Base-by-base conservation (phyloP, 1,139 yeast species). In the Magnusiomyces sp. region DNA sequence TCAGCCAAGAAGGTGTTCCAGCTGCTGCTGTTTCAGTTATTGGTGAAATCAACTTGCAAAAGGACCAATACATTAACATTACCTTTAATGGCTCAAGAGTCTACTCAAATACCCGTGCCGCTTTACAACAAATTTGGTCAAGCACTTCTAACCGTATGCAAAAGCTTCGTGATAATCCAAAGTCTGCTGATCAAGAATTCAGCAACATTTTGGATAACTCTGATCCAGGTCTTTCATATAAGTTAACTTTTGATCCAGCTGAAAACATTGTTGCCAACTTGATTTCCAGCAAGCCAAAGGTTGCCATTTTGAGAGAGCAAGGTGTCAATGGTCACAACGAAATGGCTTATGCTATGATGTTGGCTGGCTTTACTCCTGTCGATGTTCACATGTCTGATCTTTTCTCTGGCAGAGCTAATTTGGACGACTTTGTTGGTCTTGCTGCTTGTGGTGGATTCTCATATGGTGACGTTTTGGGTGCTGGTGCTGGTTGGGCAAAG, bases 381-480 rank as follows among this genome's bases (percentile, higher is more conserved):
- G 99, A 94, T 69, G 95, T 94, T 41, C 97, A 95, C 66, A 92
- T 94, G 98, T 80, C 95, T 14, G 99, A 94, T 66, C 77, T 94
- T 53, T 72, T 90, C 56, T 71, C 76, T 40, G 95, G 95, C 41
- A 75, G 73, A 60, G 83, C 84, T 40, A 68, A 80, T n/a, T 75
- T 94, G 58, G 81, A 79, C 60, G 83, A 80, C 46, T 94, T 92
- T 68, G 88, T 83, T 46, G 99, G 99, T 55, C 62, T 94, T 52
- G 98, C 97, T 50, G 98, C 98, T 4, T 94, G 98, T 71, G 99
- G 99, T 70, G 99, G 99, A 31, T 94, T 94, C 75, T 89, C 97
- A 1, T 94, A 90, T 64, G 99, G 99, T 75, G 99, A 94, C 70
- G 99, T 94, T 45, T 74, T 94, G 55, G 98, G 99, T 58, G 98